These are phyloP conservation scores for Chrysoporthe deuterocubensis DNA, from an alignment of 2,329 filamentous ascomycete species.

Conservation along the genomic window DNA sequence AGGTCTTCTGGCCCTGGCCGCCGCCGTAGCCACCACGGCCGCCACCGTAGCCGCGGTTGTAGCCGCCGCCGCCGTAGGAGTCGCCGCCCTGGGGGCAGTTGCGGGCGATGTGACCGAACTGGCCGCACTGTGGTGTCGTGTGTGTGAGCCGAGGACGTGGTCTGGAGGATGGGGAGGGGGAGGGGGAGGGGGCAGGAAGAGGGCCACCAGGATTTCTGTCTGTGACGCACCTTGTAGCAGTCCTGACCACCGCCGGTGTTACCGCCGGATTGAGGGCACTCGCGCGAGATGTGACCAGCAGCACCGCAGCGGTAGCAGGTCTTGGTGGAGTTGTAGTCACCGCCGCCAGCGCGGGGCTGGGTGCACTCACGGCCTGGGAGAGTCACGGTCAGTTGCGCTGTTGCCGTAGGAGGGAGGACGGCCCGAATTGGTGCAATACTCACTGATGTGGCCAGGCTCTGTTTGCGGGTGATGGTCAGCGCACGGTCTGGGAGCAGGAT, in stretches of 20 bases:
- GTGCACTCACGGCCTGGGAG: conserved; percentile 82
- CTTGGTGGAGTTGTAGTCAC: conserved; percentile 81
- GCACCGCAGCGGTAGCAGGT: conserved; percentile 80
- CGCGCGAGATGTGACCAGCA: conserved; percentile 88
- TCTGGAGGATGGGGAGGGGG: no score
- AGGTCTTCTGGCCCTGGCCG: conserved; percentile 71
- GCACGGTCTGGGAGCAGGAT: neutral
- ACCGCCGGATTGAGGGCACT: conserved; percentile 66
- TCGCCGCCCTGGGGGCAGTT: conserved; percentile 74
- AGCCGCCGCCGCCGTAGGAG: conserved; percentile 39
- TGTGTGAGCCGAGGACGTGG: conserved; percentile 21
- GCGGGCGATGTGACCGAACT: conserved; percentile 93
- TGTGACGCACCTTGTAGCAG: conserved; percentile 77
- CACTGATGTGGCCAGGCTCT: conserved; percentile 69
- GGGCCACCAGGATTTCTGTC: neutral
- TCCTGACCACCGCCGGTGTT: conserved; percentile 56
- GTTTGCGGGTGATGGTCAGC: conserved; percentile 26
- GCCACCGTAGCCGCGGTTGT: conserved; percentile 51
- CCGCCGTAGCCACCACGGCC: conserved; percentile 47
- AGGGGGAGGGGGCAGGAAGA: no score
- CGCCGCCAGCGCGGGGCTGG: conserved; percentile 45
- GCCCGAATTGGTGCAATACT: conserved; percentile 12
- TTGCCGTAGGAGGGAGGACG: conserved; percentile 30
- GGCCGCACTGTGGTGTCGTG: conserved; percentile 68
- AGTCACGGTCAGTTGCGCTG: conserved; percentile 4